Conservation (phyloP, 129 eudicot species). For the Flaveria ramosissima region DNA sequence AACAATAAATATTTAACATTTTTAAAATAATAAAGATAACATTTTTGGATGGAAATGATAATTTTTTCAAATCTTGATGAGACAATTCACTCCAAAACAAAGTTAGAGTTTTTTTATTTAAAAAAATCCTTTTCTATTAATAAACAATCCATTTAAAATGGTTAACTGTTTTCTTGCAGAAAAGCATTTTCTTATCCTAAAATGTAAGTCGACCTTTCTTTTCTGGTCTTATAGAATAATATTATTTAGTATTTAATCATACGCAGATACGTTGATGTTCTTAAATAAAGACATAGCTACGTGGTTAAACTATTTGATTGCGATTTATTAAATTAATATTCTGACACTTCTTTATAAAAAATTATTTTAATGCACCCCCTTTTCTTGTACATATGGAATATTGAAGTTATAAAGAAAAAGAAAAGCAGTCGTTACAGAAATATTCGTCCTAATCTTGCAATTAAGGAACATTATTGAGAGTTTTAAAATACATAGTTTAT, state of each 20-base stretch:
- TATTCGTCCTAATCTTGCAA: slow-evolving; percentile 11
- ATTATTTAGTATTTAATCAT: neutral
- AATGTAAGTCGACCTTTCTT: neutral
- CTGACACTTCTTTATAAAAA: neutral
- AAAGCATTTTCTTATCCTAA: neutral
- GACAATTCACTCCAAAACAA: too few species aligned
- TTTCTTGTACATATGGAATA: neutral
- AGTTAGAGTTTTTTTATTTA: too few species aligned
- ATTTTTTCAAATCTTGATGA: too few species aligned
- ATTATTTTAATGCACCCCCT: neutral
- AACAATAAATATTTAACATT: too few species aligned
- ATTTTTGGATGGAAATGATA: too few species aligned
- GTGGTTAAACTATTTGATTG: neutral
- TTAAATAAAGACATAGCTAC: neutral
- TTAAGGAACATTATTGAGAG: neutral
- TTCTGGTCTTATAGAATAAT: neutral
- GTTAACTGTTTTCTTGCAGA: neutral
- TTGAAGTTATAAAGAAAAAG: neutral
- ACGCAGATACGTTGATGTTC: neutral
- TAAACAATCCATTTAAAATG: neutral
- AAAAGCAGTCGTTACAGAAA: neutral
- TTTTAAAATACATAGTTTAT: neutral
- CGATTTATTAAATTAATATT: neutral
- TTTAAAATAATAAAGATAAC: too few species aligned
- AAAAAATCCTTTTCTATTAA: neutral